Base-by-base conservation (phyloP, 163 green algal genomes). In the Scenedesmus sp. region DNA sequence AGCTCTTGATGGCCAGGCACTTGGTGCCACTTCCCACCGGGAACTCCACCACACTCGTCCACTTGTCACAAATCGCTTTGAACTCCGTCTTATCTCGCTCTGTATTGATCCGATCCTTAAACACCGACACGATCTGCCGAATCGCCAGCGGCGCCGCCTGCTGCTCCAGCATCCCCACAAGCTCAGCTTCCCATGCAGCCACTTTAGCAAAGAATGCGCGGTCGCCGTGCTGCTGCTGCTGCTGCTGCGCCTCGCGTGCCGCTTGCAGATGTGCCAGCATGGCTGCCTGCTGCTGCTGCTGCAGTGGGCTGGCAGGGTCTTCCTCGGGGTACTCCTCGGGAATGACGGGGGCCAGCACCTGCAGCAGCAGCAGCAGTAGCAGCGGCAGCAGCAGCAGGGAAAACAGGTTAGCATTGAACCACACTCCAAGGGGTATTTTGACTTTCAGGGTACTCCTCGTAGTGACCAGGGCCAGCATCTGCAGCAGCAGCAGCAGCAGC, bases 1-100 rank as follows among this genome's bases (percentile, higher is more conserved):
- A 92, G 52, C 81, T 79, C 89, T 92, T 92, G 89, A 92, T 88
- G 0, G 89, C 89, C 52, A 92, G 82, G 82, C 89, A 92, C 55
- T 92, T 92, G 0, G 84, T 66, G 3, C 89, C 89, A 9, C 20
- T 79, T 60, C 64, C 81, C 0, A 59, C 89, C 16, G 89, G 89
- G 89, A 73, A 92, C 82, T 92, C 89, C 62, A 92, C 89, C 54
- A 92, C 89, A 2, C 82, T 76, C 1, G 89, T 92, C 79, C 82
- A 92, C 56, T 92, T 92, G 82, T 92, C 89, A 52, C 89, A 92
- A 6, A 92, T 59, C 23, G 55, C 79, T 46, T 92, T 92, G 62
- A 88, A 88, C 88, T 88, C 88, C 6, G 79, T 55, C 67, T 92
- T 92, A 46, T 92, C 89, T 4, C 89, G 54, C 73, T 92, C 89